Conservation (phyloP, 2,329 filamentous ascomycete genomes). For the Aspergillus viridinutans region DNA sequence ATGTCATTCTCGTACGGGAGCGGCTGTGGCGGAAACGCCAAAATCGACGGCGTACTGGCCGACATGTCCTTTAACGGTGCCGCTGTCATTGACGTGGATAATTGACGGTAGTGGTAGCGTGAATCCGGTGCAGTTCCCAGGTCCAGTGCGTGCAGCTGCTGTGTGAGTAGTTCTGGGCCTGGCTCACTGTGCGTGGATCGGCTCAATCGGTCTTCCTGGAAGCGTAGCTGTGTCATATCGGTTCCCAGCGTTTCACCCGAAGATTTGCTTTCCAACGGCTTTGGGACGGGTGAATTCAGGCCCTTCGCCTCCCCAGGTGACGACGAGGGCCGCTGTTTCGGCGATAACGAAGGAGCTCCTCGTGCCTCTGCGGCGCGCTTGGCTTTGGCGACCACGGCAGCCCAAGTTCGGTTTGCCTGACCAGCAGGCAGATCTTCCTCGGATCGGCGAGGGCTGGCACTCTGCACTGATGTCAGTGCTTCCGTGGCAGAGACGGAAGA, state of each 20-base stretch:
- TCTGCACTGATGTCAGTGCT: constrained; percentile 37
- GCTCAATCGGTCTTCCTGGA: constrained; percentile 20
- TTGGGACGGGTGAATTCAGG: constrained; percentile 6
- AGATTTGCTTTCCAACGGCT: constrained; percentile 20
- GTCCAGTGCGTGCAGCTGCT: constrained; percentile 16
- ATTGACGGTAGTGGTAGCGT: constrained; percentile 20
- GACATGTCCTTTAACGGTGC: constrained; percentile 19
- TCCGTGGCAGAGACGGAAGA: constrained; percentile 34
- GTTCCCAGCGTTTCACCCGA: constrained; percentile 30
- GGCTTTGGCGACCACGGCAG: constrained; percentile 26
- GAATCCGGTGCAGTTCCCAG: constrained; percentile 23
- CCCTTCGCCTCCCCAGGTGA: constrained; percentile 13
- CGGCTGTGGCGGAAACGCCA: constrained; percentile 18
- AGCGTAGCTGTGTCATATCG: constrained; percentile 17
- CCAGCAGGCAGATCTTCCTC: constrained; percentile 12
- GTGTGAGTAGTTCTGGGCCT: constrained; percentile 19
- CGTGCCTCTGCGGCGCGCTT: constrained; percentile 14
- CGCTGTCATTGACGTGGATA: constrained; percentile 8
- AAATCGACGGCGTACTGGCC: constrained; percentile 23
- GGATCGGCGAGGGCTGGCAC: constrained; percentile 29
- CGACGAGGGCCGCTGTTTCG: constrained; percentile 15
- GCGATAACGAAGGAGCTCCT: background rate
- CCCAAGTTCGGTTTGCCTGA: constrained; percentile 26
- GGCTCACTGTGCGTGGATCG: constrained; percentile 32
- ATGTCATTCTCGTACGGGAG: constrained; percentile 35